Conservation (phyloP, 2,329 filamentous ascomycete species). For the Paracoccidioides lutzii region DNA sequence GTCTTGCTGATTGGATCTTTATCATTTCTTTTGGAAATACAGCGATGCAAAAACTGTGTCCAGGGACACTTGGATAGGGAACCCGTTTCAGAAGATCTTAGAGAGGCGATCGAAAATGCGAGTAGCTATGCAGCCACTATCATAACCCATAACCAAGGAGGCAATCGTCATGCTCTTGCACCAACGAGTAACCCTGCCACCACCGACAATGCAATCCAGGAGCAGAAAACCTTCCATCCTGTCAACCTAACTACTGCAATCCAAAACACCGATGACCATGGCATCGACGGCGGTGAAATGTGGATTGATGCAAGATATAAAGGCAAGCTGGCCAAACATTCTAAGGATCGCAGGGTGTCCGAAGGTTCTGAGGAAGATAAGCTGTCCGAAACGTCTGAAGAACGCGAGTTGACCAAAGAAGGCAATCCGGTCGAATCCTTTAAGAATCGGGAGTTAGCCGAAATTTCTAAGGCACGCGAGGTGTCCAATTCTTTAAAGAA, state of each 20-base stretch:
- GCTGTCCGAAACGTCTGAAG: not conserved
- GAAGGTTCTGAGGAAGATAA: not conserved
- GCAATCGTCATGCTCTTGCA: constrained; percentile 2
- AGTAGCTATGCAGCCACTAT: constrained; percentile 1
- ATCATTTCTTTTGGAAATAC: not conserved
- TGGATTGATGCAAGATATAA: constrained; percentile 7
- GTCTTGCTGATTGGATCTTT: too few relatives aligned
- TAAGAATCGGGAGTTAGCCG: too few relatives aligned
- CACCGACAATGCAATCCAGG: too few relatives aligned
- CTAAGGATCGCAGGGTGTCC: too few relatives aligned
- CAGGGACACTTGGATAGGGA: constrained; percentile 23
- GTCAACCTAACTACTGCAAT: too few relatives aligned
- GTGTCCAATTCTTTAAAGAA: too few relatives aligned
- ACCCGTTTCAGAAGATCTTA: constrained; percentile 20
- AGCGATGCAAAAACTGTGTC: constrained; percentile 33
- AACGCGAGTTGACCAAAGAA: constrained; percentile 2
- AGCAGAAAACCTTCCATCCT: too few relatives aligned
- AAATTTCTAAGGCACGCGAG: too few relatives aligned
- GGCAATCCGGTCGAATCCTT: too few relatives aligned
- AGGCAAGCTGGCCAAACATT: too few relatives aligned
- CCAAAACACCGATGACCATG: too few relatives aligned
- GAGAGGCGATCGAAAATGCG: constrained; percentile 15
- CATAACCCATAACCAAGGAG: constrained; percentile 3
- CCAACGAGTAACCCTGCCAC: not conserved
- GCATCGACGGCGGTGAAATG: constrained; percentile 9